Conservation (phyloP, 73 alveolate genomes). For the Blepharisma japonicum region DNA sequence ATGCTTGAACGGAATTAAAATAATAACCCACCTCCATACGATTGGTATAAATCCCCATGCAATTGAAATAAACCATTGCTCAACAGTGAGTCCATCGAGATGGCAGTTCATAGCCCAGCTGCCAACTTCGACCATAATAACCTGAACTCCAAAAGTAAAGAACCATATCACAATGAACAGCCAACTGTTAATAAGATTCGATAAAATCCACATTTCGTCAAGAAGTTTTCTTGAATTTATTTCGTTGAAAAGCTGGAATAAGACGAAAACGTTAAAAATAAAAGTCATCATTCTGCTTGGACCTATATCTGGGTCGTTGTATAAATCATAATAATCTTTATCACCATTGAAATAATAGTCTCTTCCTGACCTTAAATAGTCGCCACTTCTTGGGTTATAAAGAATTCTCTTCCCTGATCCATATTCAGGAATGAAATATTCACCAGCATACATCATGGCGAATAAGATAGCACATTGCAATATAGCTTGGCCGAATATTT, state of each 20-base stretch:
- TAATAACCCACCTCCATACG: constrained; percentile 31
- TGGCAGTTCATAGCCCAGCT: constrained; percentile 59
- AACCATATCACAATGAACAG: constrained; percentile 68
- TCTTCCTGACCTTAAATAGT: constrained; percentile 8
- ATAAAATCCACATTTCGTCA: constrained; percentile 82
- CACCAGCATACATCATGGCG: constrained; percentile 61
- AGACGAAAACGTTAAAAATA: constrained; percentile 80
- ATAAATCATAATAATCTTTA: background rate
- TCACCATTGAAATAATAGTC: constrained; percentile 16
- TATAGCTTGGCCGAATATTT: constrained; percentile 66
- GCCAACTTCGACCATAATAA: constrained; percentile 65
- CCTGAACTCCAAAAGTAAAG: constrained; percentile 56
- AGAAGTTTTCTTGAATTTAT: constrained; percentile 80
- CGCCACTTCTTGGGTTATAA: constrained; percentile 5
- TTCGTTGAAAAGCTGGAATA: constrained; percentile 79
- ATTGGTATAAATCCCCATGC: constrained; percentile 57
- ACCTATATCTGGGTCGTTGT: background rate
- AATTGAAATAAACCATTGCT: constrained; percentile 78
- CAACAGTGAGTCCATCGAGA: constrained; percentile 63
- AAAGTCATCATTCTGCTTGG: constrained; percentile 73
- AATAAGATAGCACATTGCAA: constrained; percentile 57
- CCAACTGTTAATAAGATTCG: constrained; percentile 53
- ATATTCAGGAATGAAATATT: constrained; percentile 66
- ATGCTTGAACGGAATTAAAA: constrained; percentile 11
- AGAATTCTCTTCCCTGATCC: background rate